Evolutionary conservation across 441 rosid genomes (phyloP).

Genomic region (Populus hybrid): DNA sequence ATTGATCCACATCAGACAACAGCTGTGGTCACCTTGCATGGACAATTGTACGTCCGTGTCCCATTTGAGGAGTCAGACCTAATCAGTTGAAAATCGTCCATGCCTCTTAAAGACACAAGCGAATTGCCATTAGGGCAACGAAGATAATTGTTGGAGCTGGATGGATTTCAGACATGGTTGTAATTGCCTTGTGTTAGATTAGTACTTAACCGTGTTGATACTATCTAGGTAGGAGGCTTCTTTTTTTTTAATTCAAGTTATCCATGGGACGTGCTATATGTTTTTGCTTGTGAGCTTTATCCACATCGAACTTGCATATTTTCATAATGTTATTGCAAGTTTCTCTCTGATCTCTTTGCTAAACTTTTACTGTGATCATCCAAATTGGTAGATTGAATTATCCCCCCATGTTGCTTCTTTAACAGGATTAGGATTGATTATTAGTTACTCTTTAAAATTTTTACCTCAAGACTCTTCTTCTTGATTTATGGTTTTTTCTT

Average conservation of each 20-base stretch:
- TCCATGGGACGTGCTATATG: not conserved
- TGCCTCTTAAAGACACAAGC: not conserved
- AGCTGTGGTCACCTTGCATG: conserved; percentile 74
- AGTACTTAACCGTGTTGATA: not conserved
- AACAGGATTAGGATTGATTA: too few relatives aligned
- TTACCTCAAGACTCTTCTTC: too few relatives aligned
- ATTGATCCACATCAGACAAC: conserved; percentile 69
- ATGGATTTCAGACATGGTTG: not conserved
- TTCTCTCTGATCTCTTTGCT: too few relatives aligned
- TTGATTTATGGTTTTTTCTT: too few relatives aligned
- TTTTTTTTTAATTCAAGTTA: not conserved
- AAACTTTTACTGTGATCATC: too few relatives aligned
- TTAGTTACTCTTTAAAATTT: too few relatives aligned
- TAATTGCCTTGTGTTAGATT: not conserved
- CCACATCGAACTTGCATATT: not conserved
- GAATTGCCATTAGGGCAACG: not conserved
- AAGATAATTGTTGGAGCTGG: not conserved
- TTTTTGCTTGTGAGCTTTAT: not conserved
- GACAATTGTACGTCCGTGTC: conserved; percentile 61
- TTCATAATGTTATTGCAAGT: not conserved
- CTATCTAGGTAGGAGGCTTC: not conserved
- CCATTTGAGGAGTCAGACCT: conserved; percentile 44
- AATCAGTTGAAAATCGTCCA: not conserved
- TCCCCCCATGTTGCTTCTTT: too few relatives aligned
- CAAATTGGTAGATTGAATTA: too few relatives aligned